A percentile compares a stretch with the other conserved stretches of the same genome.
These are phyloP conservation scores for Juglanconis oblonga DNA, from an alignment of 2,329 filamentous ascomycete species.

Conservation along the genomic window DNA sequence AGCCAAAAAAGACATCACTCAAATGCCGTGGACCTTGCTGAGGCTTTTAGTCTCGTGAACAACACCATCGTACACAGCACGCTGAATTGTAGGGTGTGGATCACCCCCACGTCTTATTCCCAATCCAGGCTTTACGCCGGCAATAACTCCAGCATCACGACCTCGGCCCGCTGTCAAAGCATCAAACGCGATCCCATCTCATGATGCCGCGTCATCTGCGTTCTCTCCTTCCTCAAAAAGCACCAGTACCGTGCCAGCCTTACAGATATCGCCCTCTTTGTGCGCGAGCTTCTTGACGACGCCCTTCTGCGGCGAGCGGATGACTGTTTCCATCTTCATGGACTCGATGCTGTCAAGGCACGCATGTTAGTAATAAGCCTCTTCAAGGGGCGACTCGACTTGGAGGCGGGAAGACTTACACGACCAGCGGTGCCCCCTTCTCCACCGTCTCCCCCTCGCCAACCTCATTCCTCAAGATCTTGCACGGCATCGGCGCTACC, in stretches of 20 bases:
- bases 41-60: too few relatives aligned
- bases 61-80: too few relatives aligned
- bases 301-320: constrained; percentile 71
- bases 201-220: background rate
- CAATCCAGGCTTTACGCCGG: background rate
- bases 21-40: too few relatives aligned
- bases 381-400: background rate
- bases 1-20: too few relatives aligned
- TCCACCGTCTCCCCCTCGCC: constrained; percentile 75
- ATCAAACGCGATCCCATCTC: background rate
- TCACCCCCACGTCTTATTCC: background rate
- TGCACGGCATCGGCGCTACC: constrained; percentile 94
- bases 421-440: constrained; percentile 83
- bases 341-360: constrained; percentile 63
- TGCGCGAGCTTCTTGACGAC: constrained; percentile 71
- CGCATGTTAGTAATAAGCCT: constrained; percentile 28
- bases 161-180: background rate
- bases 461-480: constrained; percentile 88
- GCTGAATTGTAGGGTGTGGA: too few relatives aligned
- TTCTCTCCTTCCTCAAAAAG: constrained; percentile 18
- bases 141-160: background rate
- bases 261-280: constrained; percentile 63
- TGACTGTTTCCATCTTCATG: constrained; percentile 89
- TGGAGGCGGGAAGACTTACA: constrained; percentile 47
- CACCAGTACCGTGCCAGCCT: constrained; percentile 12